Evolutionary conservation across 805 yeast species (phyloP), one percentile per base, ranked within the genome.

Genomic region (Candida peoriensis): DNA sequence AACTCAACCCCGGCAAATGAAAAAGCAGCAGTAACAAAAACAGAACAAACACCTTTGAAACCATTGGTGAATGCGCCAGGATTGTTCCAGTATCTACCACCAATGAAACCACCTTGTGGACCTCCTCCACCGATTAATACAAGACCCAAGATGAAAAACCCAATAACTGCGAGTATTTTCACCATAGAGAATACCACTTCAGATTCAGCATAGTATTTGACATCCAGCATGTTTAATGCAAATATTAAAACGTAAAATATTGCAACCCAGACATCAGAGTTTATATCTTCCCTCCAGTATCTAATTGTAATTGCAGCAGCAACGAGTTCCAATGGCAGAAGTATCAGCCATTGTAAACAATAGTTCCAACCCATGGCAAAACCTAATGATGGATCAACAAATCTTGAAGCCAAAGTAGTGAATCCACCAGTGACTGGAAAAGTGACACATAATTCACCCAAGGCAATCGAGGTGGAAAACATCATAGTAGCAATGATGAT

Each of bases 11-110:
- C 88, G 18, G 81, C 73, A 51, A 76, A 83, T 4, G 86, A 72
- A 55, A 81, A 83, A 0, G 88, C 85, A 13, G 89, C 86, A 22
- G 82, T 76, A 34, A 80, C 81, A 43, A 81, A 77, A n/a, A 76
- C 84, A 1, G 81, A 63, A 50, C 79, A 74, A 28, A 81, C 74
- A 46, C 87, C 89, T 57, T 80, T 78, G 57, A 79, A 65, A 8
- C 75, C 74, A 41, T 62, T 47, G 17, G 73, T 61, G 43, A 74
- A 70, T 1, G 72, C 68, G 41, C 78, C 78, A 11, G 79, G 79
- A 25, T 70, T 38, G 36, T 63, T 61, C 74, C 75, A 74, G 55
- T 68, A 70, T 43, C 55, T 58, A 19, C 66, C 70, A 20, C 80
- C 80, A 33, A 68, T 59, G 44, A 65, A 64, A 26, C 66, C 72